Evolutionary conservation across 805 yeast genomes (phyloP).

Genomic region (Myxozyma melibiosi): DNA sequence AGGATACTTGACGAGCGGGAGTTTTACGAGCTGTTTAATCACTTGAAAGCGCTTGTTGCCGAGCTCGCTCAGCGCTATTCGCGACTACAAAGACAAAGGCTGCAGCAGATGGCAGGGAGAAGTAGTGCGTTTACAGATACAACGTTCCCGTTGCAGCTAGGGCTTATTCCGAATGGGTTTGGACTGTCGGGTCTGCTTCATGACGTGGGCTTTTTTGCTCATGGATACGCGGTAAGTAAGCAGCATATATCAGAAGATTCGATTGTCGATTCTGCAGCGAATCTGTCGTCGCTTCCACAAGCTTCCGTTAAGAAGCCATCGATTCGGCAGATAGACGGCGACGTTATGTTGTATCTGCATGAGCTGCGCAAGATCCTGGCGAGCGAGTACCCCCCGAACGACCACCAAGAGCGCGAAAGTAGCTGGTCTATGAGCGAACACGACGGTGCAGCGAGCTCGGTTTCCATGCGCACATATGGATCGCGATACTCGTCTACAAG

Average conservation of each 20-base stretch:
- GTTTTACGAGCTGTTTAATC: slow-evolving; percentile 4
- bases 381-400: too few species aligned
- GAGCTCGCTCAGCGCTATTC: slow-evolving; percentile 8
- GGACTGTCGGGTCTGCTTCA: slow-evolving; percentile 4
- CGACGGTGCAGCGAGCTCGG: too few species aligned
- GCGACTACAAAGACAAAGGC: background rate
- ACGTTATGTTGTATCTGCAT: slow-evolving; percentile 11
- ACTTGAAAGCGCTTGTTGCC: background rate
- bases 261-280: background rate
- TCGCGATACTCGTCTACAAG: too few species aligned
- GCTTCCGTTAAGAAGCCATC: background rate
- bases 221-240: background rate
- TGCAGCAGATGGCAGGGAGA: background rate
- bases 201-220: background rate
- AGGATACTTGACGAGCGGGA: slow-evolving; percentile 17
- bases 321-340: slow-evolving; percentile 15
- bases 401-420: too few species aligned
- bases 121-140: background rate
- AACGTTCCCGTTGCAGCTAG: slow-evolving; percentile 17
- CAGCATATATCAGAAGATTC: background rate
- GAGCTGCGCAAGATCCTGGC: too few species aligned
- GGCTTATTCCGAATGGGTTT: slow-evolving; percentile 6
- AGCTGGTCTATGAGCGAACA: too few species aligned
- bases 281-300: background rate
- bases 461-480: too few species aligned